A percentile compares a stretch with the other conserved stretches of the same genome.
Conservation (phyloP, 2,329 filamentous ascomycete genomes). For the Neofusicoccum kwambonambiense region DNA sequence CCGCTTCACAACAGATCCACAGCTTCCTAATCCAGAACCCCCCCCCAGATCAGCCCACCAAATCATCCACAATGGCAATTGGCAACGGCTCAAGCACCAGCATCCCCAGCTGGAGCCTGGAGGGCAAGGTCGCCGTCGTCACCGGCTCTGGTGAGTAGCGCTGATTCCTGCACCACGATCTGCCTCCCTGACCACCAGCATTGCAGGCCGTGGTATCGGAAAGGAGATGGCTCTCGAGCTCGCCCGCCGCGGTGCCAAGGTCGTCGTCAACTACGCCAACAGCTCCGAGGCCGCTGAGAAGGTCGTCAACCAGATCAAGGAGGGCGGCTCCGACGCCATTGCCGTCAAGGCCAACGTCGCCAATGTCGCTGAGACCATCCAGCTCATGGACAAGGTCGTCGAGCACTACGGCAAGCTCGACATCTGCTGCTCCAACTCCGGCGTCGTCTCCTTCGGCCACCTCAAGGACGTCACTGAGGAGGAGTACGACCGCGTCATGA, state of each 20-base stretch:
- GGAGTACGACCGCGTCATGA: conserved; percentile 59
- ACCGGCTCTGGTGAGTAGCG: conserved; percentile 48
- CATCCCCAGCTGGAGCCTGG: conserved; percentile 50
- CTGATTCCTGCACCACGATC: neutral
- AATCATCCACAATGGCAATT: conserved; percentile 37
- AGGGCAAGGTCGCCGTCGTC: conserved; percentile 56
- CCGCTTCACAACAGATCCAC: neutral
- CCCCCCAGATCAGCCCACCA: neutral
- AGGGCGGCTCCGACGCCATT: conserved; percentile 60
- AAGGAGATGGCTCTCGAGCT: conserved; percentile 66
- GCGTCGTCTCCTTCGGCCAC: conserved; percentile 55
- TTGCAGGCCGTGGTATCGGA: conserved; percentile 62
- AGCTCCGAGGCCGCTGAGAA: conserved; percentile 63
- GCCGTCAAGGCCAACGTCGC: conserved; percentile 68
- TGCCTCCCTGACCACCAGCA: neutral
- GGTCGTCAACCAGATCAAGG: conserved; percentile 66
- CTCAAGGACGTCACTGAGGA: conserved; percentile 55
- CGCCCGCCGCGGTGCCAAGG: conserved; percentile 63
- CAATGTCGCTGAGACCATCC: conserved; percentile 61
- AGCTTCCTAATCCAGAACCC: neutral
- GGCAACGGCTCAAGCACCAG: conserved; percentile 28
- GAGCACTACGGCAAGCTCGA: conserved; percentile 63
- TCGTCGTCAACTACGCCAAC: conserved; percentile 68
- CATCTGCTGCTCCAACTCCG: conserved; percentile 70
- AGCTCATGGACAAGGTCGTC: conserved; percentile 63